Evolutionary conservation across 352 stramenopile genomes (phyloP), one percentile per base, ranked within the genome.

Genomic region (Globisporangium viniferum): DNA sequence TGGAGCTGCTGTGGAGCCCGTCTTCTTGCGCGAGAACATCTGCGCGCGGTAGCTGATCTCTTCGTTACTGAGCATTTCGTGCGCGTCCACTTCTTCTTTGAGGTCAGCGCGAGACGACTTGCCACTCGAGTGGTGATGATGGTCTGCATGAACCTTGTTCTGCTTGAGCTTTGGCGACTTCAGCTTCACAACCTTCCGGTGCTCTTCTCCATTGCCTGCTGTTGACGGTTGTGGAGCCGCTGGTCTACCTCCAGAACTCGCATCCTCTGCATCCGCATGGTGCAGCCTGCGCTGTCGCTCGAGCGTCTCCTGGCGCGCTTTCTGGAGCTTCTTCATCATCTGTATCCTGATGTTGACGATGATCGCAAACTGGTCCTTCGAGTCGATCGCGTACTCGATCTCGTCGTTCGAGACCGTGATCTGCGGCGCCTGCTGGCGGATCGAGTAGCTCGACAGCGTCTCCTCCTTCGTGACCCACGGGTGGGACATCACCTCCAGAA

Each of bases 341-440:
- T 90, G 84, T 8, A 88, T 81, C 7, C 80, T 81, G 12, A 89
- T 89, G 53, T 90, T 89, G 2, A 92, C 71, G n/a, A 89, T 74
- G 41, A 92, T 73, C 8, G 71, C 73, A 33, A 92, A 83, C 41
- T 78, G 79, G 51, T 92, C 79, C n/a, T 71, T 80, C 0, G 72
- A 70, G 18, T 80, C 67, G 3, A 93, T 85, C 15, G 85, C 85
- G 20, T 80, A 82, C 12, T 93, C 82, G 31, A 92, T 88, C 48
- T 93, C 85, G n/a, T 93, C 85, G n/a, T 75, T 88, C 0, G 85
- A 90, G 29, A 92, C 85, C 0, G 80, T 84, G 44, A 92, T 91
- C 46, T 73, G 73, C 0, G 72, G 73, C 8, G 72, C 69, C 3
- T 75, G 72, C 7, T 78, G 68, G 31, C 73, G 67, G 29, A 68